Conservation (phyloP, 805 yeast genomes). For the Yamadazyma sp. region DNA sequence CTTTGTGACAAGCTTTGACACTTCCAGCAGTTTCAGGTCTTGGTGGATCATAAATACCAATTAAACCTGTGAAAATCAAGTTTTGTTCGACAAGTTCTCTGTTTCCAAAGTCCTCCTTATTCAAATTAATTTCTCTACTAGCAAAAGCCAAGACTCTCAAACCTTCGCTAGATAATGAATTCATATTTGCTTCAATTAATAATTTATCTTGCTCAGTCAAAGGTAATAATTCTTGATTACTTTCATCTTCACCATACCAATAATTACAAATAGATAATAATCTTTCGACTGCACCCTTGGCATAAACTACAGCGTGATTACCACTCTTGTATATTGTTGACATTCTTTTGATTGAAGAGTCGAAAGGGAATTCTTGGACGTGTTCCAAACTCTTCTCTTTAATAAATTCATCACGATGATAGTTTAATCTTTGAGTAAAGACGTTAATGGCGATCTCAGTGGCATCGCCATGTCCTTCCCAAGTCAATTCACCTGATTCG, state of each 20-base stretch:
- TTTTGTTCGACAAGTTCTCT: conserved; percentile 22
- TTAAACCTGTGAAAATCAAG: conserved; percentile 25
- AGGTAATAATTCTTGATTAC: conserved; percentile 9
- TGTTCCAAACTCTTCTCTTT: conserved; percentile 15
- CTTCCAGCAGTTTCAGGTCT: conserved; percentile 28
- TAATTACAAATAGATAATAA: conserved; percentile 21
- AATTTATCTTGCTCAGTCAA: conserved; percentile 20
- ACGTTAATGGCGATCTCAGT: conserved; percentile 35
- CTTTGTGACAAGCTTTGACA: conserved; percentile 28
- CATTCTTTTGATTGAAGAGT: conserved; percentile 32
- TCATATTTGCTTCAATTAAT: conserved; percentile 25
- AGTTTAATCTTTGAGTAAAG: conserved; percentile 25
- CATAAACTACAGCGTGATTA: conserved; percentile 11
- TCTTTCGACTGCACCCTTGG: conserved; percentile 36
- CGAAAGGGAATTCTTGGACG: conserved; percentile 29
- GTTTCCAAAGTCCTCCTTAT: conserved; percentile 12
- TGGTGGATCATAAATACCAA: conserved; percentile 37
- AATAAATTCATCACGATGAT: conserved; percentile 19
- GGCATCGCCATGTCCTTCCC: conserved; percentile 63
- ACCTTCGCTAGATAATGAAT: conserved; percentile 25
- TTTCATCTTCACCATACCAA: conserved; percentile 18
- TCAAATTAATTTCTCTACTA: conserved; percentile 14
- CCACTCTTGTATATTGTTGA: conserved; percentile 19
- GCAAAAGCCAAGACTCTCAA: conserved; percentile 34
- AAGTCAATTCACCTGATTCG: conserved; percentile 42